Evolutionary conservation across 768 basidiomycete species (phyloP), one percentile per base, ranked within the genome.

Genomic region (Boletus patriciae): DNA sequence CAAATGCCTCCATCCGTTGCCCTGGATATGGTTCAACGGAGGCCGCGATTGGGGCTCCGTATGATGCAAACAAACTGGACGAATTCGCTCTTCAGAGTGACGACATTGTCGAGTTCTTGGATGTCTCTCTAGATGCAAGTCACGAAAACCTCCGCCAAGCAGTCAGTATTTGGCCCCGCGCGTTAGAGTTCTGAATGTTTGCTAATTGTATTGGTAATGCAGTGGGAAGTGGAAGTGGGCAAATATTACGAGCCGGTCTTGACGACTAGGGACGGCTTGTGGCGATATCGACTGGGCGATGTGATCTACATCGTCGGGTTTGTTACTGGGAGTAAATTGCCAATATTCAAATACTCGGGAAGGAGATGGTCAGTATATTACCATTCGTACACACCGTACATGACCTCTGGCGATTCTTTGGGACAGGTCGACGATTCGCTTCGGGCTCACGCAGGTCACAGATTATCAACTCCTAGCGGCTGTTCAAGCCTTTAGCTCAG

Each of bases 281-380:
- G 66, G 66, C 61, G 63, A 19, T 65, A 67, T 29, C 58, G 34
- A 15, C 50, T 68, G 5, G 63, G 66, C 2, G 66, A 67, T 31
- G 13, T 68, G 9, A 12, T 67, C 15, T 33, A 23, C 6, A 47
- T 67, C 15, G 27, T 57, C 3, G 67, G 67, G 18, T 68, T 66
- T 38, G 48, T 57, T 12, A 6, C 53, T 2, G 27, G 55, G 25
- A 44, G 25, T 8, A 45, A 47, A 9, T 25, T 42, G 1, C 66
- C 63, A 0, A 18, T 62, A 18, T 54, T 67, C 42, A 57, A 47
- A 12, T 55, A 48, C 13, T 33, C 29, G 7, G 63, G 63, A 27
- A 60, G 66, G 45, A 51, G 34, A 49, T 57, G 45, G 64, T 65
- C 13, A 54, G 63, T 61, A 23, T 44, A 27, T 51, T 25, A 4